These are phyloP conservation scores for Linum lewisii DNA, from an alignment of 345 rosid genomes.

Conservation along the genomic window DNA sequence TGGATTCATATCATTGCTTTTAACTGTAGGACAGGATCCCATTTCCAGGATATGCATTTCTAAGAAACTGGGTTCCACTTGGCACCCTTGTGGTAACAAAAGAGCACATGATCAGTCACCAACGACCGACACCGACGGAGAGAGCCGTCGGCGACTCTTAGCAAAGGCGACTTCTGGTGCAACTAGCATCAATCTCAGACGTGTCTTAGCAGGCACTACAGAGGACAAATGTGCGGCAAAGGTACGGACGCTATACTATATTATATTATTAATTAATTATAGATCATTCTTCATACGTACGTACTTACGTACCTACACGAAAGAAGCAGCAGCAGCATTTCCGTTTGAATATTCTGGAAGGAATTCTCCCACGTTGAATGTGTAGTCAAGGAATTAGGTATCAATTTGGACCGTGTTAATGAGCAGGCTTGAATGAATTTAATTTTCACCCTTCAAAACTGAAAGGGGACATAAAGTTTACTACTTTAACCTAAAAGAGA, in stretches of 20 bases:
- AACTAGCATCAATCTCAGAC: slow-evolving; percentile 8
- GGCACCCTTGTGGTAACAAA: slow-evolving; percentile 58
- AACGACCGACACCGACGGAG: not conserved
- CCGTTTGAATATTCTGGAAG: no score
- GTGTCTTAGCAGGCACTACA: slow-evolving; percentile 10
- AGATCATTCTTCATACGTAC: no score
- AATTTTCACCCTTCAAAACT: no score
- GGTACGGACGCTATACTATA: not conserved
- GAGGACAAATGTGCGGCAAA: slow-evolving; percentile 6
- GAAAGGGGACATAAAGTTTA: no score
- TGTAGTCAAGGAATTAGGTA: no score
- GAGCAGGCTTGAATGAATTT: no score
- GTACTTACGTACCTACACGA: no score
- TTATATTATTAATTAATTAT: no score
- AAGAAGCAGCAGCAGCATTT: no score
- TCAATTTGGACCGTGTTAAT: no score
- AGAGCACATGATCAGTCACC: not conserved
- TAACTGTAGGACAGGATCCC: slow-evolving; percentile 45
- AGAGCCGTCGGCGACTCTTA: slow-evolving; percentile 13
- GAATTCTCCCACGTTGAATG: no score
- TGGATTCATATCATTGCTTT: slow-evolving; percentile 75
- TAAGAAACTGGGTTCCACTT: slow-evolving; percentile 29
- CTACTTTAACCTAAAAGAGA: no score
- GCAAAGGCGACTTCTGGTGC: not conserved
- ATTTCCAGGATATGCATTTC: slow-evolving; percentile 62